Base-by-base conservation (phyloP, 768 basidiomycete genomes). In the Trametes meyenii region DNA sequence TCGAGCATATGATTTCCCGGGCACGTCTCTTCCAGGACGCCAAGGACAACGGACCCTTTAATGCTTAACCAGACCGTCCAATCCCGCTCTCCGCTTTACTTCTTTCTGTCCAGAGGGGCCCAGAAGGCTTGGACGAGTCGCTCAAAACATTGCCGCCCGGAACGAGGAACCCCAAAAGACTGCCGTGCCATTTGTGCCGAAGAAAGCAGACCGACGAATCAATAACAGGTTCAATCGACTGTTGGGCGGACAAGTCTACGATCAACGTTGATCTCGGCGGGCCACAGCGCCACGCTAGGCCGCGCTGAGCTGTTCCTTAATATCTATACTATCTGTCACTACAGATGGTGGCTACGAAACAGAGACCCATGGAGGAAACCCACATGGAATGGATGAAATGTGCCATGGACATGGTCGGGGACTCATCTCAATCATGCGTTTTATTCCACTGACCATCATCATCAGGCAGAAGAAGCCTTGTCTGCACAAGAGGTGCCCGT, bases 401-500 rank as follows among this genome's bases (percentile, higher is more conserved):
- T 66, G 94, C 95, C 2, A 83, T 96, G 79, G 72, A 71, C 4
- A 95, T 96, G 94, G 94, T 88, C 17, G 29, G 65, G 69, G 78
- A 24, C 12, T 10, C 29, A 13, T 2, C 40, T 23, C 26, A 24
- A 11, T 3, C 1, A 14, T 29, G 3, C n/a, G 2, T 33, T 4
- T 17, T 3, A 26, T n/a, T 12, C 13, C 7, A 13, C 39, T 49
- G 19, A 63, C 12, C 1, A 4, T 1, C 5, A 11, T 36, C n/a
- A 33, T 33, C 66, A 92, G 91, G 92, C 92, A 50, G 85, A 90
- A 67, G 93, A 98, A 73, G 97, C 97, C 4, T 76, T 98, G 26
- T 78, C 80, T 33, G 86, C 88, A 0, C 81, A 84, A 23, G 97
- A 99, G 75, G 97, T 98, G 5, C 97, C 97, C 1, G 96, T 99